phyloP scores from a whole-genome alignment of 2,329 filamentous ascomycete species.

The Cordyceps militaris region DNA sequence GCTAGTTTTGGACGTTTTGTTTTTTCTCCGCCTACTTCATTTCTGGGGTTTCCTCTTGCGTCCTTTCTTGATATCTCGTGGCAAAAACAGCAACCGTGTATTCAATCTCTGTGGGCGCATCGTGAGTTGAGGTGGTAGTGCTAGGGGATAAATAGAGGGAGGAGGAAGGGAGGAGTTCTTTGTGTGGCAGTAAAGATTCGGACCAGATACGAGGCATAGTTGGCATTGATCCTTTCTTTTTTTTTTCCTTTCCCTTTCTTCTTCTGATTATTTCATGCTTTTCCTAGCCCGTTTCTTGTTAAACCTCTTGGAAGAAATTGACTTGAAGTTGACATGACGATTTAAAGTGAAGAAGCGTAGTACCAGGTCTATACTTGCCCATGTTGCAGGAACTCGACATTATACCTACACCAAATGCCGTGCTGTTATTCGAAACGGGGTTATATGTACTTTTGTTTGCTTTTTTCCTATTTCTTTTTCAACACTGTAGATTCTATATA shows the following conservation, averaged over 20 bases:
- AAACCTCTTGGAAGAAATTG: neutral
- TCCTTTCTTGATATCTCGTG: neutral
- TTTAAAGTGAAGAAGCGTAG: too few species aligned
- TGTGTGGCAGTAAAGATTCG: neutral
- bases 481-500: neutral
- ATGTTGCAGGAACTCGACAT: too few species aligned
- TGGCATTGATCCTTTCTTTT: neutral
- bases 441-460: too few species aligned
- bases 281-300: neutral
- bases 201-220: constrained; percentile 9
- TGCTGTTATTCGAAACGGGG: too few species aligned
- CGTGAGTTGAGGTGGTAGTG: too few species aligned
- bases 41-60: neutral
- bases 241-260: neutral
- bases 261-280: neutral
- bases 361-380: too few species aligned
- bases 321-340: neutral
- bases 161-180: neutral
- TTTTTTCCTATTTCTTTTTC: neutral
- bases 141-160: too few species aligned
- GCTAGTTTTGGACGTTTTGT: neutral
- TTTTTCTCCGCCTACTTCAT: neutral
- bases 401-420: too few species aligned
- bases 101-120: too few species aligned
- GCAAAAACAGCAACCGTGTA: neutral